Evolutionary conservation across 1,284 basidiomycete species (phyloP), one percentile per base, ranked within the genome.

Genomic region (Cryptococcus hybrid): DNA sequence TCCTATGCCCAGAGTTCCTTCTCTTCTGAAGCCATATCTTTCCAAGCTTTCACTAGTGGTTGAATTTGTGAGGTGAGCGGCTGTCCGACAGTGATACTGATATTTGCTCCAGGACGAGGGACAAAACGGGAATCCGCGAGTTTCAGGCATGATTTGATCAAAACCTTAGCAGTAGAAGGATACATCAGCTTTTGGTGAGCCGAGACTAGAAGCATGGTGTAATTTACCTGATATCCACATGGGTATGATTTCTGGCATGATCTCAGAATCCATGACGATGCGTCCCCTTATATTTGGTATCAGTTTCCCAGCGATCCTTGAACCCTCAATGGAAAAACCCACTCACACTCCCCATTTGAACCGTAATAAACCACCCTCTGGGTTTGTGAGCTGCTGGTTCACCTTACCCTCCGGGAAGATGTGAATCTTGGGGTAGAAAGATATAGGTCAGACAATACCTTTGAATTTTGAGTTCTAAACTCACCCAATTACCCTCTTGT

Each of bases 341-440:
- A 88, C 89, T 75, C 74, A 92, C 86, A 97, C 82, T 57, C 95
- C 96, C 96, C 95, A 99, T 80, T 96, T 96, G 79, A 99, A 98
- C 47, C 90, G 82, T 5, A 87, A 82, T 59, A 98, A 74, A 45
- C 81, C 78, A 7, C 82, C 78, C 13, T 78, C 66, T 1, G 80
- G 80, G 69, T 88, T 86, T 7, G 82, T 78, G 24, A 81, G 71
- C 34, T 86, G 82, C 71, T 92, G 93, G 70, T 92, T 89, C 47
- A 98, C 86, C 65, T 88, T 90, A 24, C 95, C 94, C 77, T 99
- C 96, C 0, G 92, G 86, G 66, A 94, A 99, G 45, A 99, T 82
- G 71, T 99, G 95, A 9, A 97, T 82, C 92, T 94, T 62, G 5
- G 8, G 50, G 50, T 39, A 30, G 15, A 36, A 35, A 18, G 57